Evolutionary conservation across 2,329 filamentous ascomycete species (phyloP), one percentile per base, ranked within the genome.

Genomic region (Penicillium sp.): DNA sequence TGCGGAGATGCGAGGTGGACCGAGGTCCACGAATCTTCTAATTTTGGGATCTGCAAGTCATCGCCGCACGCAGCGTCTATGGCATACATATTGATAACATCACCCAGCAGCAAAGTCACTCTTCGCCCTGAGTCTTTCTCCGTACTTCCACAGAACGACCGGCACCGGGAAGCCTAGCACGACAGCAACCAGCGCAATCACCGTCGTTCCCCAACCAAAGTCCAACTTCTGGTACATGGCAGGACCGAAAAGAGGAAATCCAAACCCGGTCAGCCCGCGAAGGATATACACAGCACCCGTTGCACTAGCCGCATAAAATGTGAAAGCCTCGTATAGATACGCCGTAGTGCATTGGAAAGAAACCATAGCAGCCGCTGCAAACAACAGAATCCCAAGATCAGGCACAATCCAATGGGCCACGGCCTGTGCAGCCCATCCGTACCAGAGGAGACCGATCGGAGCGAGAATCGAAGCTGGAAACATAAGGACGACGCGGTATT

Each of bases 401-500:
- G 80, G 78, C 51, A 79, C 66, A 39, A 81, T 78, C 74, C 81
- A 81, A 53, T 81, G 78, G 0, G 72, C 58, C 11, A 69, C 61
- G 2, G 68, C 67, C 38, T 81, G 71, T 0, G 79, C 77, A 3
- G 71, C 68, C 80, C 80, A 83, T 5, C 81, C 81, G 57, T 83
- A 84, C 61, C 77, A 71, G 55, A 82, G 79, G 7, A 84, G 66
- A 0, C 79, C 77, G 1, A 75, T 56, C 0, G 81, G 80, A 0
- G 81, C 72, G 0, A 85, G 50, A 0, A 84, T 42, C 0, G 76
- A 77, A 0, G 78, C 80, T 0, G 78, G 73, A 5, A 86, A 61
- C 71, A 82, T 80, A 9, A 84, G 70, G 0, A 83, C 83, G 0
- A 86, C 71, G n/a, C 85, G 81, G 57, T 79, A 82, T 60, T 88